Base-by-base conservation (phyloP, 164 flowering plant genomes). In the Stephania yunnanensis region DNA sequence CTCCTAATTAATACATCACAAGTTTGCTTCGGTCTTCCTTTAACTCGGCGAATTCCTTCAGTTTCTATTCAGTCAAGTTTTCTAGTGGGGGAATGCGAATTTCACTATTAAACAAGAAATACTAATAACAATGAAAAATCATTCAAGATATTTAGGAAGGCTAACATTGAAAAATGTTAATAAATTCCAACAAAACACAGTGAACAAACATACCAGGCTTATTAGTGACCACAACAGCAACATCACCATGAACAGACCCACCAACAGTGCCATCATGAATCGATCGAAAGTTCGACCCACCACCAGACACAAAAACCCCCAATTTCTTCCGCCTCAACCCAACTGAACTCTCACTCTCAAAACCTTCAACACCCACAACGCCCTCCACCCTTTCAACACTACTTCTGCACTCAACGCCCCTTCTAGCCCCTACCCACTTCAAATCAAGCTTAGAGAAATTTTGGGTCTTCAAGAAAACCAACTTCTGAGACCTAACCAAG, bases 301-400 rank as follows among this genome's bases (percentile, higher is more conserved):
- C 97, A n/a, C 97, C 98, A 1, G 97, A 95, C 10, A 92, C 97
- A 75, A 95, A 94, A 73, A 90, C 91, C 0, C 94, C 95, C 19
- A 91, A 79, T 79, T 80, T 89, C 70, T 93, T 95, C 87, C 83
- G 71, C 9, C 75, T 75, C 55, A 83, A 45, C 44, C 58, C 74
- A 30, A 52, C 8, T 65, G 53, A 70, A 70, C 53, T 76, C 19
- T 79, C 82, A 25, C 61, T 80, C 1, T 7, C 19, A 52, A 53
- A 44, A 7, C 53, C 80, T 0, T 7, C 19, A 52, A 53, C 44
- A 7, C 48, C 79, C 25, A 55, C 68, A 76, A 71, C 61, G 63
- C 30, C 76, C 65, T 29, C 80, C 6, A 53, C 69, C 36, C 61
- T 80, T 31, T 70, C 83, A 2, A 69, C 78, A 58, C 76, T 71